Conservation (phyloP, 306 rosid species). For the Amphicarpaea edgeworthii region DNA sequence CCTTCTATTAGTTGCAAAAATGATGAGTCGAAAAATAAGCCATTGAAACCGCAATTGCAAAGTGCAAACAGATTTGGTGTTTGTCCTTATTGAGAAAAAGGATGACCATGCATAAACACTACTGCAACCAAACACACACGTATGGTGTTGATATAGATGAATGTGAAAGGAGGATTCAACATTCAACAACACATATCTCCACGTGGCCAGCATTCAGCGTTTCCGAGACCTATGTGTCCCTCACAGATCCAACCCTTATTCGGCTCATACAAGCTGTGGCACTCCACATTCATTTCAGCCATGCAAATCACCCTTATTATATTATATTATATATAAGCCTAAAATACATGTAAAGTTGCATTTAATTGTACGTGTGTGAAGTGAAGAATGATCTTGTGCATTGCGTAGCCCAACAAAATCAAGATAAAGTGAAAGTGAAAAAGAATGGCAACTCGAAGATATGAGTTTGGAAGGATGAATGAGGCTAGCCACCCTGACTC, state of each 20-base stretch:
- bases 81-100: not conserved
- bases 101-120: conserved; percentile 11
- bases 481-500: conserved; percentile 84
- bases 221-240: conserved; percentile 57
- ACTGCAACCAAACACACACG: not conserved
- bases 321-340: no score
- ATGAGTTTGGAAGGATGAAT: conserved; percentile 71
- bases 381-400: not conserved
- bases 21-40: no score
- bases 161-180: not conserved
- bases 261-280: conserved; percentile 46
- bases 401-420: no score
- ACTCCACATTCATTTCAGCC: conserved; percentile 63
- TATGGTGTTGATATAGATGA: no score
- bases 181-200: conserved; percentile 16
- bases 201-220: conserved; percentile 47
- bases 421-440: not conserved
- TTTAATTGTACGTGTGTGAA: not conserved
- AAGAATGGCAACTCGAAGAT: conserved; percentile 67
- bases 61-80: not conserved
- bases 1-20: no score
- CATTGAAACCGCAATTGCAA: no score
- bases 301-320: conserved; percentile 40
- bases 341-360: no score
- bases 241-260: not conserved